phyloP scores from a whole-genome alignment of 176 grass and related monocot genomes.

The Hyparrhenia diplandra region DNA sequence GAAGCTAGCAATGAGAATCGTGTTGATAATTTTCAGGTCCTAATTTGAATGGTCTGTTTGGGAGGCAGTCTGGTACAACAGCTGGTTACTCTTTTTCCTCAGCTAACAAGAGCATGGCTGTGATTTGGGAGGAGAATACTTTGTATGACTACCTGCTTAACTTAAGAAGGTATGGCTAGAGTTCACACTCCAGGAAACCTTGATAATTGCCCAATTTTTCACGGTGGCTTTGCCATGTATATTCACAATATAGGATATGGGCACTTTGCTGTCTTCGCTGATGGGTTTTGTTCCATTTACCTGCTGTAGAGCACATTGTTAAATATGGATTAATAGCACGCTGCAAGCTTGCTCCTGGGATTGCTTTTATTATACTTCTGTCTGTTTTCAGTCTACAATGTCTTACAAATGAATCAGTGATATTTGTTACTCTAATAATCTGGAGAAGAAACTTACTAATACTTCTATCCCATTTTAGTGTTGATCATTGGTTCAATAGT shows the following conservation, averaged over 20 bases:
- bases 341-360: not conserved
- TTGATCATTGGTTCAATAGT: not conserved
- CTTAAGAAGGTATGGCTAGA: constrained; percentile 65
- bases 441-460: not conserved
- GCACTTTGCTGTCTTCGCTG: not conserved
- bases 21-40: constrained; percentile 45
- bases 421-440: not conserved
- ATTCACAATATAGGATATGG: not conserved
- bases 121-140: constrained; percentile 75
- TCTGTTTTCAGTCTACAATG: not conserved
- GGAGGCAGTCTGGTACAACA: constrained; percentile 92
- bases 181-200: not conserved
- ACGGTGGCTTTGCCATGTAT: not conserved
- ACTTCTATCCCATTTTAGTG: not conserved
- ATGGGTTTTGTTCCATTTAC: too few relatives aligned
- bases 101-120: constrained; percentile 91
- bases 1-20: not conserved
- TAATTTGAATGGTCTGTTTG: constrained; percentile 88
- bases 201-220: not conserved
- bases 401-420: not conserved
- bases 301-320: too few relatives aligned
- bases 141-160: constrained; percentile 88
- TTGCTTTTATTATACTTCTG: not conserved
- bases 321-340: not conserved
- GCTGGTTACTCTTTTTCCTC: constrained; percentile 74